Base-by-base conservation (phyloP, 495 filamentous ascomycete species). In the Podospora pseudoanserina region DNA sequence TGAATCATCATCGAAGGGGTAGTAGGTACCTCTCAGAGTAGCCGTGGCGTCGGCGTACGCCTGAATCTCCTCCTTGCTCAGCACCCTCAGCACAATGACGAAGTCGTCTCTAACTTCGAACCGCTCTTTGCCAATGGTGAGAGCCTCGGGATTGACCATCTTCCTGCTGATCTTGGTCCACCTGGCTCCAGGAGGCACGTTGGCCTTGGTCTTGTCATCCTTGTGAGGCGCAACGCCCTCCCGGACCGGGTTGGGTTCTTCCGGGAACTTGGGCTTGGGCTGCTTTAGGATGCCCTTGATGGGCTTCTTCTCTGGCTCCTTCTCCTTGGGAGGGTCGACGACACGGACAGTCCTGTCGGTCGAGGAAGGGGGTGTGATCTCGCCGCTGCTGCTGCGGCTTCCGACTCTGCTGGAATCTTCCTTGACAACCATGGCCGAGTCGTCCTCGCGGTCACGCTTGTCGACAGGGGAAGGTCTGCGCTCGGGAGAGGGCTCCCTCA, bases 201-300 rank as follows among this genome's bases (percentile, higher is more conserved):
- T 87, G 59, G 80, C 79, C 71, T 83, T 85, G 69, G 88, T 90
- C 78, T 92, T 92, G 61, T 90, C 88, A 64, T 93, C 91, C 77
- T 94, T 95, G 74, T 93, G 85, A 18, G 92, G 92, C 4, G 92
- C 91, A 16, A 95, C 92, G n/a, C 92, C 92, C 74, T 96, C 92
- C 28, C 92, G 82, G n/a, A 94, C 86, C 0, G 90, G 87, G 63
- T 89, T 86, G 0, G 86, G 84, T 34, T 96, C 87, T 71, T 95
- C 92, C 0, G 92, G 92, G 77, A 96, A 96, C 69, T 89, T 89
- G 26, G 84, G 82, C 3, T 85, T 87, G 0, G 92, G 92, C 49
- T 84, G 79, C 75, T 92, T 92, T 15, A 96, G 81, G 91, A 78
- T 79, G 68, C 75, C 75, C 60, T 75, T 75, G 71, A 77, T 76